A percentile compares a stretch with the other conserved stretches of the same genome.
These are phyloP conservation scores for Elongisporangium undulatum DNA, from an alignment of 352 stramenopile genomes.

Conservation along the genomic window DNA sequence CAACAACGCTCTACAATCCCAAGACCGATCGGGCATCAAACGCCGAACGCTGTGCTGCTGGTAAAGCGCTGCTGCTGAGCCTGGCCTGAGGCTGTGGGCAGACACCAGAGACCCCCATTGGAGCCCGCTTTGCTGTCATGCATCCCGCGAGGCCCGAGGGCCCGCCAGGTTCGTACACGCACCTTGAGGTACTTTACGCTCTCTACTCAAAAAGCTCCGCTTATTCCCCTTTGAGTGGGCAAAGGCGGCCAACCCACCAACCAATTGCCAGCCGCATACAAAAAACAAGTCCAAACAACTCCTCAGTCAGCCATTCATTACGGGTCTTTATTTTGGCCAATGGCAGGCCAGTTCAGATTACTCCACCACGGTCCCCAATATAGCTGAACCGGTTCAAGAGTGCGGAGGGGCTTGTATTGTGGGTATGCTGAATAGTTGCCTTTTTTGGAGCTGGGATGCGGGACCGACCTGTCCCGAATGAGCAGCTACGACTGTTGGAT, in stretches of 20 bases:
- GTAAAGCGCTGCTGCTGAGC: neutral
- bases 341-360: neutral
- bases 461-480: neutral
- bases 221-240: neutral
- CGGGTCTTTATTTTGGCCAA: neutral
- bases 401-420: neutral
- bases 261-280: constrained; percentile 10
- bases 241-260: constrained; percentile 7
- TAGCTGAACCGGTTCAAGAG: neutral
- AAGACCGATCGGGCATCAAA: too few species aligned
- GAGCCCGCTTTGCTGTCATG: neutral
- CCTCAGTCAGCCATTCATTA: neutral
- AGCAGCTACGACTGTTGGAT: neutral
- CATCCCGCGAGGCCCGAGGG: neutral
- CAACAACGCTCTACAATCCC: neutral
- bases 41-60: neutral
- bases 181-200: neutral
- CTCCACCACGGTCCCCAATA: neutral
- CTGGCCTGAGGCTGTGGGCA: neutral
- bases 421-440: neutral
- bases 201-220: neutral
- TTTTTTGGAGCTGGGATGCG: neutral
- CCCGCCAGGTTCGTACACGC: neutral
- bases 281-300: constrained; percentile 6
- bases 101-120: neutral